Percentiles rank a stretch among this genome's conserved stretches.
phyloP scores from a whole-genome alignment of 192 early-diverging fungal genomes.

The Coemansia aciculifera region DNA sequence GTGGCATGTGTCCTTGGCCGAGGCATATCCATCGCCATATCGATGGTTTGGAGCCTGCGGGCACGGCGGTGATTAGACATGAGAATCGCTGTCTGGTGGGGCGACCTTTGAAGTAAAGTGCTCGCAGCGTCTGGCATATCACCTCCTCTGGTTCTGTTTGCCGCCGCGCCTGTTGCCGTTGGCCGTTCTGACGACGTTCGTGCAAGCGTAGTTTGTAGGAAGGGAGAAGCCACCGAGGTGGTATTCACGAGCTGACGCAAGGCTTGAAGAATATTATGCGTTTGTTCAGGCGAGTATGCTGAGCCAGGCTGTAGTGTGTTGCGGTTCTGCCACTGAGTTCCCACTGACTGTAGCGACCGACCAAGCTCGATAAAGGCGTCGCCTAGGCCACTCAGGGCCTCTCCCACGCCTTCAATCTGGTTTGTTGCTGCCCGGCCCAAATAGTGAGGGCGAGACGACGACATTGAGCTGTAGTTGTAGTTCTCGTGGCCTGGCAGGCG shows the following conservation, averaged over 20 bases:
- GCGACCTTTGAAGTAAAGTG: background rate
- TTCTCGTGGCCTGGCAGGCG: conserved; percentile 25
- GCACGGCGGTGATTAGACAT: background rate
- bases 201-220: conserved; percentile 27
- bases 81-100: background rate
- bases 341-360: conserved; percentile 30
- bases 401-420: conserved; percentile 21
- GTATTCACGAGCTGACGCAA: conserved; percentile 18
- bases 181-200: conserved; percentile 1
- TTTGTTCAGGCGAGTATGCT: conserved; percentile 15
- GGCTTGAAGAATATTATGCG: conserved; percentile 16
- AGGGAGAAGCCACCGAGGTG: conserved; percentile 23
- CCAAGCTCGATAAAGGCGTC: conserved; percentile 48
- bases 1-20: background rate
- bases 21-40: background rate
- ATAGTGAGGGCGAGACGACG: conserved; percentile 16
- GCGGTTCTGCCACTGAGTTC: conserved; percentile 27
- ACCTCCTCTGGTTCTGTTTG: background rate
- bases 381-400: conserved; percentile 25
- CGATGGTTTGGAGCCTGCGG: background rate
- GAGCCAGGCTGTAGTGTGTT: background rate
- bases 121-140: background rate
- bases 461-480: conserved; percentile 15
- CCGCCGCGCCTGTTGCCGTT: background rate
- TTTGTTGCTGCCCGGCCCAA: conserved; percentile 14